phyloP scores from a whole-genome alignment of 2,329 filamentous ascomycete genomes.

The Talaromyces marneffei region DNA sequence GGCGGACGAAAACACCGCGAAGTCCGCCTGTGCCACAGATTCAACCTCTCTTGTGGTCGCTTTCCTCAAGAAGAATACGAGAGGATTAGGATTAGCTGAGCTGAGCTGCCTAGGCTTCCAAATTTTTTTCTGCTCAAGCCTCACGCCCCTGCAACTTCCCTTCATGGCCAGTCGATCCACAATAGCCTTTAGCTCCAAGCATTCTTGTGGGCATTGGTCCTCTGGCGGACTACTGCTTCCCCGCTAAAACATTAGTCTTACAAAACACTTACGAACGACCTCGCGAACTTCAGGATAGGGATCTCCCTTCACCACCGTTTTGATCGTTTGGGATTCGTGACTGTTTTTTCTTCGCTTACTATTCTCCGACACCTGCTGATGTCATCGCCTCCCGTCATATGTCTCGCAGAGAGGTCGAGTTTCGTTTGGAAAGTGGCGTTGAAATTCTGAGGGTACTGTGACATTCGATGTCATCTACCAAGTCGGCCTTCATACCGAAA shows the following conservation, averaged over 20 bases:
- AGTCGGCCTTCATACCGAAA: not conserved
- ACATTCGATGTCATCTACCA: not conserved
- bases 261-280: not conserved
- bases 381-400: not conserved
- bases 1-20: slow-evolving; percentile 6
- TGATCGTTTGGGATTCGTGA: not conserved
- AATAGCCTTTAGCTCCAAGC: slow-evolving; percentile 6
- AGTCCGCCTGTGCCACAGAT: slow-evolving; percentile 4
- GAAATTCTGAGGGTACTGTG: not conserved
- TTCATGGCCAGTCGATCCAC: slow-evolving; percentile 10
- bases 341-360: not conserved
- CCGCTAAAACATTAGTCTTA: not conserved
- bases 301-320: not conserved
- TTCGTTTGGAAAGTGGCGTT: not conserved
- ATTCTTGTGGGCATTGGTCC: slow-evolving; percentile 8
- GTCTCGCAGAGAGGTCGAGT: slow-evolving; percentile 1
- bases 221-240: not conserved
- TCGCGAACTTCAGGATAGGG: not conserved
- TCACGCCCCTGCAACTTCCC: not conserved
- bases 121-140: not conserved
- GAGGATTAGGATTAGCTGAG: not conserved
- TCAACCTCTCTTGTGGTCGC: not conserved
- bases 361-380: slow-evolving; percentile 15
- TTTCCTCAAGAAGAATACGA: not conserved
- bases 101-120: slow-evolving; percentile 1